These are phyloP conservation scores for Truncatella angustata DNA, from an alignment of 2,329 filamentous ascomycete genomes.

Conservation along the genomic window DNA sequence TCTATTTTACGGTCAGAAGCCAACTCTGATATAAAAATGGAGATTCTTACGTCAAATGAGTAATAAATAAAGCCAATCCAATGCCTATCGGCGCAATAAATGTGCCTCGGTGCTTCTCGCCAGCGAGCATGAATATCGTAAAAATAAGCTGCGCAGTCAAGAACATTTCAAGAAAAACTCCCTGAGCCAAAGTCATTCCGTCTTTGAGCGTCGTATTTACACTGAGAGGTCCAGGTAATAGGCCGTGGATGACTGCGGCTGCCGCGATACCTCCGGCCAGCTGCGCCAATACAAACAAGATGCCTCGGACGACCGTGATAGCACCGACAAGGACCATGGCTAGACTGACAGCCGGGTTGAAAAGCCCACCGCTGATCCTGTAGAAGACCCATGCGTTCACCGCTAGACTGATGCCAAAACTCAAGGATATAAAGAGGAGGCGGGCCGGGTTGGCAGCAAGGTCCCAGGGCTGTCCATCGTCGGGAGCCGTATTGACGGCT, in stretches of 20 bases:
- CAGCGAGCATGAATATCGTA: conserved; percentile 58
- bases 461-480: conserved; percentile 16
- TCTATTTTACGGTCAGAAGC: not conserved
- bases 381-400: conserved; percentile 45
- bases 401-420: conserved; percentile 36
- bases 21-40: too few species aligned
- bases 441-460: conserved; percentile 19
- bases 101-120: conserved; percentile 61
- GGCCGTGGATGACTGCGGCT: conserved; percentile 42
- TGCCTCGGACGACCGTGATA: conserved; percentile 33
- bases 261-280: conserved; percentile 48
- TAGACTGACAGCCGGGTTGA: conserved; percentile 37
- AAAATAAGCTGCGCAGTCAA: conserved; percentile 52
- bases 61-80: conserved; percentile 58
- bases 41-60: conserved; percentile 28
- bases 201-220: conserved; percentile 45
- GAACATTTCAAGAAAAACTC: conserved; percentile 53
- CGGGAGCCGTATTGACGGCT: conserved; percentile 24
- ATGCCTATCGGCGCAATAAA: conserved; percentile 63
- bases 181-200: conserved; percentile 42
- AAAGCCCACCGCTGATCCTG: conserved; percentile 33
- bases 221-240: conserved; percentile 47
- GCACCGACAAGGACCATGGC: conserved; percentile 48
- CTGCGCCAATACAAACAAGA: conserved; percentile 45
- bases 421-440: conserved; percentile 33